Evolutionary conservation across 169 alveolate genomes (phyloP).

Genomic region (Blepharisma undulans): DNA sequence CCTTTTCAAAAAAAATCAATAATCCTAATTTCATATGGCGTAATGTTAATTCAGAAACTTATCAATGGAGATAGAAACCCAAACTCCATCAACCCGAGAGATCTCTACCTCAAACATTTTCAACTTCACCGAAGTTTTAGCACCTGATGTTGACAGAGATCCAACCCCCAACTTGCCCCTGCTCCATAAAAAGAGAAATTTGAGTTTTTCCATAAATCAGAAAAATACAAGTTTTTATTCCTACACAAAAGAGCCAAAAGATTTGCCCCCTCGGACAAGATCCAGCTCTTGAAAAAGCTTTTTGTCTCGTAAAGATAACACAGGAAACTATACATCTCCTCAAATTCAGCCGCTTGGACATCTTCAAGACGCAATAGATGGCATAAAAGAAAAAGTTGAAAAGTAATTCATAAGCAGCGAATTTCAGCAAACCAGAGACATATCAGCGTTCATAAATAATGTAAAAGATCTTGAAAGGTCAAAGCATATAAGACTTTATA

Average conservation of each 20-base stretch:
- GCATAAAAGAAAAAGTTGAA: not conserved
- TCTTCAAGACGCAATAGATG: not conserved
- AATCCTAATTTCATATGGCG: not conserved
- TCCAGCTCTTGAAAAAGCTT: not conserved
- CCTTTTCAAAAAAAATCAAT: not conserved
- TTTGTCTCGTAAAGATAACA: not conserved
- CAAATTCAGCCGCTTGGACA: not conserved
- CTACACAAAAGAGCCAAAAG: not conserved
- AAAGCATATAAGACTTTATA: not conserved
- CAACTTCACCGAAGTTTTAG: not conserved
- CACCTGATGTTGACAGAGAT: not conserved
- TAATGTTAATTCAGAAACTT: not conserved
- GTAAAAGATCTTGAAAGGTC: not conserved
- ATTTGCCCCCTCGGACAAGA: not conserved
- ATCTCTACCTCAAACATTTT: not conserved
- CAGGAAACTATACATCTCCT: not conserved
- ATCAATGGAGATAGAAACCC: not conserved
- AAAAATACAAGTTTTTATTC: not conserved
- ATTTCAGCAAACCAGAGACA: constrained; percentile 8
- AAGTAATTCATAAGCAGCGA: not conserved
- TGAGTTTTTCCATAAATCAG: not conserved
- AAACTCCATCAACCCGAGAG: not conserved
- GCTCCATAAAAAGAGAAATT: not conserved
- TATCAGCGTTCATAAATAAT: not conserved
- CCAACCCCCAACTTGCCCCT: not conserved